Evolutionary conservation across 2,329 filamentous ascomycete species (phyloP).

Genomic region (Pyrenochaeta sp.): DNA sequence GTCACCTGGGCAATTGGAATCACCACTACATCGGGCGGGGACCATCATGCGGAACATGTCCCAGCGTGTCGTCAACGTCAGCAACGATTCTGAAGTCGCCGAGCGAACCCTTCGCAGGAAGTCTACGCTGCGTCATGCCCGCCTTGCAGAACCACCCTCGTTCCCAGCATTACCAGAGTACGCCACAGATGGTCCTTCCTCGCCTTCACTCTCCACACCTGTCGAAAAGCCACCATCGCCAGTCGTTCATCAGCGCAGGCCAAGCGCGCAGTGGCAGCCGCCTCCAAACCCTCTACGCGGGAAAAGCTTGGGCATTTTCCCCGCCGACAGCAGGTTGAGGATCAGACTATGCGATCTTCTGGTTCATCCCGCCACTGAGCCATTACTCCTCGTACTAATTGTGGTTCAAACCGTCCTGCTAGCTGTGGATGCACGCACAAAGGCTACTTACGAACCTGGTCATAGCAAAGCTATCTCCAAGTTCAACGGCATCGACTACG

Average conservation of each 20-base stretch:
- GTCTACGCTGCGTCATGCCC: constrained; percentile 64
- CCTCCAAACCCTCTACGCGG: constrained; percentile 81
- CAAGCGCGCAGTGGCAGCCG: constrained; percentile 54
- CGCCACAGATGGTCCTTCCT: constrained; percentile 53
- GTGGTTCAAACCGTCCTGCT: constrained; percentile 88
- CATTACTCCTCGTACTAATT: constrained; percentile 85
- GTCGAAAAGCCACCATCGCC: constrained; percentile 52
- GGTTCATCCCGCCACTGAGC: constrained; percentile 86
- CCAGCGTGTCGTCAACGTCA: constrained; percentile 96
- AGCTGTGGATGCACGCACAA: constrained; percentile 79
- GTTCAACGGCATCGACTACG: constrained; percentile 79
- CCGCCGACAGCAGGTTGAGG: constrained; percentile 77
- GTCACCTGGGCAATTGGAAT: constrained; percentile 55
- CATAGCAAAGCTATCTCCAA: constrained; percentile 65
- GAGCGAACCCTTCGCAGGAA: constrained; percentile 74
- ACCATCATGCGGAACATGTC: constrained; percentile 77
- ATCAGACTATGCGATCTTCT: constrained; percentile 81
- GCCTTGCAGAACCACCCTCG: constrained; percentile 61
- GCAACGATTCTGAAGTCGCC: constrained; percentile 85
- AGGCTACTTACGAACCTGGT: constrained; percentile 68
- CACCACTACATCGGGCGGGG: constrained; percentile 59
- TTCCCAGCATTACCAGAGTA: constrained; percentile 63
- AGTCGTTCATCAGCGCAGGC: constrained; percentile 21
- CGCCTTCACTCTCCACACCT: constrained; percentile 35
- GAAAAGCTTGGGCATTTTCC: constrained; percentile 84